phyloP scores from a whole-genome alignment of 2,329 filamentous ascomycete genomes.

The Pseudonectria foliicola region DNA sequence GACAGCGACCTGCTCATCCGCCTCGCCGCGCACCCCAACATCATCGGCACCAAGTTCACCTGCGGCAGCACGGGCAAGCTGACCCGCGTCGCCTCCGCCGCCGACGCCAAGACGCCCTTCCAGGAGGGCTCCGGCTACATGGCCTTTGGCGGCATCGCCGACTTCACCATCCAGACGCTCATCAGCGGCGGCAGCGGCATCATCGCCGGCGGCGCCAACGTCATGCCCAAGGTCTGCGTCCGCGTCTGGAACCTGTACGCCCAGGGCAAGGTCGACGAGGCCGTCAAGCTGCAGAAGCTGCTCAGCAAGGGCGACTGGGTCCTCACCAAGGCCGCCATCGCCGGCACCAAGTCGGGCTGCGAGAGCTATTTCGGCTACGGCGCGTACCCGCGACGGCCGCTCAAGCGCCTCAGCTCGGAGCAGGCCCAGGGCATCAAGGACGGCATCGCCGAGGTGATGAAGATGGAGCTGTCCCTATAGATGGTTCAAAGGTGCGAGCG shows the following conservation, averaged over 20 bases:
- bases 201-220: constrained; percentile 79
- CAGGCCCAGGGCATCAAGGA: constrained; percentile 46
- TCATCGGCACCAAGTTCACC: constrained; percentile 85
- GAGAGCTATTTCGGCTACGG: constrained; percentile 79
- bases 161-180: constrained; percentile 79
- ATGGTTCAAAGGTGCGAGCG: neutral
- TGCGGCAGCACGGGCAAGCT: constrained; percentile 87
- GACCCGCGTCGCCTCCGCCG: constrained; percentile 68
- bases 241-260: constrained; percentile 71
- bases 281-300: constrained; percentile 67
- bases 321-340: constrained; percentile 73
- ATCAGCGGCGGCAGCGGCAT: constrained; percentile 74
- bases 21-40: constrained; percentile 73
- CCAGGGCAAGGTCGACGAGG: constrained; percentile 67
- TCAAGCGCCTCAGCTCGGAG: constrained; percentile 57
- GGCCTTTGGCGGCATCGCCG: constrained; percentile 81
- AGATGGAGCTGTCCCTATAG: constrained; percentile 50
- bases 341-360: constrained; percentile 79
- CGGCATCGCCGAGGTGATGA: constrained; percentile 57
- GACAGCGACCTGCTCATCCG: constrained; percentile 80
- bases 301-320: constrained; percentile 77
- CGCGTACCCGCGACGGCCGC: constrained; percentile 64
- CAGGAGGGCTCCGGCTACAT: constrained; percentile 62
- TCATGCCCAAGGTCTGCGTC: constrained; percentile 75
- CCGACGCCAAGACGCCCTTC: constrained; percentile 61